phyloP scores from a whole-genome alignment of 2,329 filamentous ascomycete genomes.

The Penicillium occitanis region DNA sequence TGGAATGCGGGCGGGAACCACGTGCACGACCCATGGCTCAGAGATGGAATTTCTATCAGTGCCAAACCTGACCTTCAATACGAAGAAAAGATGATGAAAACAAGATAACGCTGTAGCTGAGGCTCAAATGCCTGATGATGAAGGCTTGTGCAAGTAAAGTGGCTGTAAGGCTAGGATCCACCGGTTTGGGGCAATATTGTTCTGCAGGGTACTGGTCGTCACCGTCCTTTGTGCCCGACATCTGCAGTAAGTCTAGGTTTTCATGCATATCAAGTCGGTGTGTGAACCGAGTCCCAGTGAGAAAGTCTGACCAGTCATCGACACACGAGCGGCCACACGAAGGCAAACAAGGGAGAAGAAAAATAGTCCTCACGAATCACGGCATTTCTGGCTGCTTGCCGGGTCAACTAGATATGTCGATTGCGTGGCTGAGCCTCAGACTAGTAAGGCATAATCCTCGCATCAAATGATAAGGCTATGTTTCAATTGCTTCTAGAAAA shows the following conservation, averaged over 20 bases:
- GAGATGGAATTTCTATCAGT: slow-evolving; percentile 4
- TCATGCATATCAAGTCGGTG: slow-evolving; percentile 3
- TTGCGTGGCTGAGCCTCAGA: slow-evolving; percentile 6
- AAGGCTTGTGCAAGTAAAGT: neutral
- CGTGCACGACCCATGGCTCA: slow-evolving; percentile 16
- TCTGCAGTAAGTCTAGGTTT: neutral
- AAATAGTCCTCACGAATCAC: neutral
- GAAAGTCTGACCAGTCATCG: neutral
- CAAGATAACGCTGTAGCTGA: neutral
- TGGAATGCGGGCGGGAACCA: slow-evolving; percentile 18
- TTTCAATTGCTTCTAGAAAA: slow-evolving; percentile 5
- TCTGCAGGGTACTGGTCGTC: neutral
- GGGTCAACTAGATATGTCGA: neutral
- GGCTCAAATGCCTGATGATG: neutral
- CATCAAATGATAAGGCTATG: neutral
- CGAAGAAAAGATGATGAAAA: neutral
- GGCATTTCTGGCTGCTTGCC: slow-evolving; percentile 1
- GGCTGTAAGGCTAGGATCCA: neutral
- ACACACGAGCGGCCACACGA: neutral
- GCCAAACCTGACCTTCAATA: neutral
- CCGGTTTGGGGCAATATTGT: neutral
- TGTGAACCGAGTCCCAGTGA: neutral
- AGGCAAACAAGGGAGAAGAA: neutral
- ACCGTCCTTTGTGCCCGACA: slow-evolving; percentile 8
- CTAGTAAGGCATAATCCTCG: neutral